phyloP scores from a whole-genome alignment of 1,139 yeast species.

The Saccharomyces hybrid region DNA sequence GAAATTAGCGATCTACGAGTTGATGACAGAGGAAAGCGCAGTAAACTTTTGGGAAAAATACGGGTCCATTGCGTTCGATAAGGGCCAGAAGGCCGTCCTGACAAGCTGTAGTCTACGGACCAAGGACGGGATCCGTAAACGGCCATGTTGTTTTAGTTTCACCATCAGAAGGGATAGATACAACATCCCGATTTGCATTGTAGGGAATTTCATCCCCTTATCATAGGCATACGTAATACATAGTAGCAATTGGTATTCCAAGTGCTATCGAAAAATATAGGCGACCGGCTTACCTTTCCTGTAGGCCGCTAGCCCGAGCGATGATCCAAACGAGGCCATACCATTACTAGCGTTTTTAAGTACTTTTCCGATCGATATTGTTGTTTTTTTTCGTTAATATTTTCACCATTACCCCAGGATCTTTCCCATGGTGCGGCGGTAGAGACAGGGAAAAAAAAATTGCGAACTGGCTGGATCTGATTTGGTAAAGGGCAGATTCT shows the following conservation, averaged over 20 bases:
- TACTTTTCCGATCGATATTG: background rate
- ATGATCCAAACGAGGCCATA: background rate
- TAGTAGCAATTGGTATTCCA: background rate
- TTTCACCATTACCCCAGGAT: background rate
- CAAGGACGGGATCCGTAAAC: slow-evolving; percentile 70
- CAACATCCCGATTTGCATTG: slow-evolving; percentile 92
- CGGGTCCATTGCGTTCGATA: slow-evolving; percentile 92
- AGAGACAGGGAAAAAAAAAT: background rate
- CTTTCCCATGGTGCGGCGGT: background rate
- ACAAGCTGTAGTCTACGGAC: slow-evolving; percentile 86
- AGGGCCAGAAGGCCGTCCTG: slow-evolving; percentile 89
- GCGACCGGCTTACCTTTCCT: background rate
- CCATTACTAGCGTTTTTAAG: too few species aligned
- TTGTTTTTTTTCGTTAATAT: background rate
- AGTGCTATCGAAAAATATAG: background rate
- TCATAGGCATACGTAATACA: slow-evolving; percentile 6
- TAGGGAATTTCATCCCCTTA: slow-evolving; percentile 90
- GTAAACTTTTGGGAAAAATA: slow-evolving; percentile 98
- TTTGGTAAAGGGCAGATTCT: background rate
- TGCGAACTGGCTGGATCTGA: background rate
- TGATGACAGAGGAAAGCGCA: slow-evolving; percentile 94
- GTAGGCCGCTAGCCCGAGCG: background rate
- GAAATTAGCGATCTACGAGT: slow-evolving; percentile 81
- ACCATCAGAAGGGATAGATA: slow-evolving; percentile 89
- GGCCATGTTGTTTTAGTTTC: slow-evolving; percentile 89